Evolutionary conservation across 768 basidiomycete genomes (phyloP), one percentile per base, ranked within the genome.

Genomic region (Trichaptum fuscoviolaceum): DNA sequence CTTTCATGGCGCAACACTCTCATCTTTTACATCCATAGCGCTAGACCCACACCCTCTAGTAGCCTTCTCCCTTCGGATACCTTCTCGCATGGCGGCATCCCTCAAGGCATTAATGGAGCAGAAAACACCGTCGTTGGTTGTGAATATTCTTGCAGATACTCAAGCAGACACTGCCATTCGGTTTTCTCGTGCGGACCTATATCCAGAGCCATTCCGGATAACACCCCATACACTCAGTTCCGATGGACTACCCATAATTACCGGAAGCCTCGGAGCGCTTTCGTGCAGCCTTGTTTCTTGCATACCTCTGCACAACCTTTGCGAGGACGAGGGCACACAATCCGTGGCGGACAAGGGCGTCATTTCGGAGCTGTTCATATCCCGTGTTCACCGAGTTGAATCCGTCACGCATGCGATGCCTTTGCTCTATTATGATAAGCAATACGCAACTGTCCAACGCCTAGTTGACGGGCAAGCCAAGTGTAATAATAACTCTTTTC

Each of bases 1-100:
- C 10, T 93, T 84, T 72, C 95, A 97, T 75, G 95, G 96, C 70
- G 94, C 95, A 24, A 98, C 96, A 0, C 82, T 99, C 35, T 96
- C 96, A 9, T 96, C 95, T 0, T 95, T 99, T 74, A 87, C 93
- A 24, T 95, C 94, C 30, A 87, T 98, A 72, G 87, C 96, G 1
- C 86, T 99, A 82, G 87, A 94, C 70, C 96, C 96, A 1, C 80
- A 87, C 70, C 94, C 95, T 0, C 84, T 97, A 66, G 85, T 99
- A 72, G 85, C 93, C 0, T 99, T 98, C 75, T 90, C 95, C 20
- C 83, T 99, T 23, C 90, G 94, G 35, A 82, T 94, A 20, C 96
- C 96, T 4, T 96, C 95, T 0, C 83, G 94, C 3, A 92, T 96
- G 87, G 94, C 95, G 0, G 77, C 81, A 1, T 78, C 85, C 0